Conservation (phyloP, 306 rosid genomes). For the Sechiopsis laciniata region DNA sequence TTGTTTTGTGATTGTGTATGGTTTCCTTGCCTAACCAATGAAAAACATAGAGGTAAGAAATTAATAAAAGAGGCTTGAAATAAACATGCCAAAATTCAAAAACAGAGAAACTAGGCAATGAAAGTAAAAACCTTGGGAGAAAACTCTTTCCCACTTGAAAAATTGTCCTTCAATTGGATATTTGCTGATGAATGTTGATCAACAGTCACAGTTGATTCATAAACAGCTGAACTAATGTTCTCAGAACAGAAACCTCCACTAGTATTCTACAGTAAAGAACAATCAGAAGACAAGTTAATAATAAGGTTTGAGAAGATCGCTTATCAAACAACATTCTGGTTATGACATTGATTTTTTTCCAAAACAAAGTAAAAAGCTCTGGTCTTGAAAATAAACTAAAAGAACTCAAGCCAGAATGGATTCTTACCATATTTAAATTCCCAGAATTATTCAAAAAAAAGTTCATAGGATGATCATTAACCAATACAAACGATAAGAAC, state of each 20-base stretch:
- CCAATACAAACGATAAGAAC: neutral
- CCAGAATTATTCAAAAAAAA: neutral
- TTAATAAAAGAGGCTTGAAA: neutral
- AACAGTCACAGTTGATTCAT: slow-evolving; percentile 19
- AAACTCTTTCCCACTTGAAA: slow-evolving; percentile 48
- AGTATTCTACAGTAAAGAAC: slow-evolving; percentile 1
- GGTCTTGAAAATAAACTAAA: neutral
- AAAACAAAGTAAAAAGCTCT: neutral
- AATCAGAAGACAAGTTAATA: slow-evolving; percentile 8
- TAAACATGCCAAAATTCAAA: neutral
- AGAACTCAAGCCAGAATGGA: neutral
- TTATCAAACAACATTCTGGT: neutral
- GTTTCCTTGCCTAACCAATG: slow-evolving; percentile 54
- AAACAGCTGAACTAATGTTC: slow-evolving; percentile 1
- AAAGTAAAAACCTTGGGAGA: slow-evolving; percentile 48
- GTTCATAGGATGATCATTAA: neutral
- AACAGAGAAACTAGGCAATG: slow-evolving; percentile 11
- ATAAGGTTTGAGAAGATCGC: neutral
- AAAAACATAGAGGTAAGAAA: neutral
- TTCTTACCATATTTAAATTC: neutral
- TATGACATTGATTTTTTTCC: neutral
- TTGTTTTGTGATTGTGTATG: slow-evolving; percentile 77
- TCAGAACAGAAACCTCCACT: slow-evolving; percentile 12
- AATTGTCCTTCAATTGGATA: slow-evolving; percentile 41
- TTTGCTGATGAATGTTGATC: slow-evolving; percentile 11